These are phyloP conservation scores for Triticum aestivum DNA, from an alignment of 176 grass and related monocot species.

Conservation along the genomic window IWGSC_CS_RefSeq_v2.1 NC_057796.1:400703289-400703788, in stretches of 20 bases:
- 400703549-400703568: not conserved
- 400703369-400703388: no score
- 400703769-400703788: slow-evolving; percentile 40
- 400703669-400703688: slow-evolving; percentile 2
- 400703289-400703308: no score
- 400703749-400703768: not conserved
- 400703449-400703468: not conserved
- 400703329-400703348: no score
- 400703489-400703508: not conserved
- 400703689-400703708: slow-evolving; percentile 32
- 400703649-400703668: not conserved
- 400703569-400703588: not conserved
- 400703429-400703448: not conserved
- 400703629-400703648: slow-evolving; percentile 4
- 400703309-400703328: no score
- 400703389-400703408: no score
- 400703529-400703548: slow-evolving; percentile 6
- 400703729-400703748: not conserved
- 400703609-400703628: not conserved
- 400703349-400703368: no score
- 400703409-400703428: not conserved
- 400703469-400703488: not conserved
- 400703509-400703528: not conserved
- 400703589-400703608: not conserved
- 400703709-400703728: not conserved